phyloP scores from a whole-genome alignment of 176 grass and related monocot species.

The Lolium multiflorum region DNA sequence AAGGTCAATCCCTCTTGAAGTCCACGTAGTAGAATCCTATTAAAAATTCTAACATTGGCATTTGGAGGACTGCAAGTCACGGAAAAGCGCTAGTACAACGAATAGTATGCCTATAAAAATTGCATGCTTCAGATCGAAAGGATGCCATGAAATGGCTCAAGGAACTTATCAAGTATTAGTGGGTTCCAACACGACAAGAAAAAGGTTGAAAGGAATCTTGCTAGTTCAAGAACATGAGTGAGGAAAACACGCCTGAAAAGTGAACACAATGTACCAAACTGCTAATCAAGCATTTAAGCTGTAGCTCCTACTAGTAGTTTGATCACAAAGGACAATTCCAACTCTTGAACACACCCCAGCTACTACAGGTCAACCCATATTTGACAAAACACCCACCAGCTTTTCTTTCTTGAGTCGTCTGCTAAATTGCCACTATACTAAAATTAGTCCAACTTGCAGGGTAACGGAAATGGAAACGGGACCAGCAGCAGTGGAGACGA shows the following conservation, averaged over 20 bases:
- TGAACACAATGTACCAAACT: slow-evolving; percentile 28
- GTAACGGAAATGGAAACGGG: slow-evolving; percentile 36
- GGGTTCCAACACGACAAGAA: slow-evolving; percentile 41
- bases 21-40: not conserved
- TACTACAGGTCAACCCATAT: slow-evolving; percentile 36
- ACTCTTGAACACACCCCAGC: slow-evolving; percentile 21
- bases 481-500: slow-evolving; percentile 39
- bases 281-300: slow-evolving; percentile 44
- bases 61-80: slow-evolving; percentile 30
- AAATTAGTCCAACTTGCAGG: slow-evolving; percentile 36
- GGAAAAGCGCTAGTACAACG: slow-evolving; percentile 24
- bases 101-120: slow-evolving; percentile 33
- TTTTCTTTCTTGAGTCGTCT: not conserved
- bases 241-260: slow-evolving; percentile 56
- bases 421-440: not conserved
- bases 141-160: slow-evolving; percentile 44
- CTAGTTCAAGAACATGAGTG: slow-evolving; percentile 35
- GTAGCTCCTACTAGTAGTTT: slow-evolving; percentile 15
- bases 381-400: not conserved
- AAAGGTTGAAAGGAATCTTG: slow-evolving; percentile 50
- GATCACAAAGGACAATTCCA: slow-evolving; percentile 39
- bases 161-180: slow-evolving; percentile 39
- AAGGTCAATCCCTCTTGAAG: slow-evolving; percentile 40
- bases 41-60: slow-evolving; percentile 18
- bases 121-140: slow-evolving; percentile 18